Percentiles rank a stretch among this genome's conserved stretches.
Evolutionary conservation across 163 green algal species (phyloP).

Genomic region (Scenedesmus sp.): DNA sequence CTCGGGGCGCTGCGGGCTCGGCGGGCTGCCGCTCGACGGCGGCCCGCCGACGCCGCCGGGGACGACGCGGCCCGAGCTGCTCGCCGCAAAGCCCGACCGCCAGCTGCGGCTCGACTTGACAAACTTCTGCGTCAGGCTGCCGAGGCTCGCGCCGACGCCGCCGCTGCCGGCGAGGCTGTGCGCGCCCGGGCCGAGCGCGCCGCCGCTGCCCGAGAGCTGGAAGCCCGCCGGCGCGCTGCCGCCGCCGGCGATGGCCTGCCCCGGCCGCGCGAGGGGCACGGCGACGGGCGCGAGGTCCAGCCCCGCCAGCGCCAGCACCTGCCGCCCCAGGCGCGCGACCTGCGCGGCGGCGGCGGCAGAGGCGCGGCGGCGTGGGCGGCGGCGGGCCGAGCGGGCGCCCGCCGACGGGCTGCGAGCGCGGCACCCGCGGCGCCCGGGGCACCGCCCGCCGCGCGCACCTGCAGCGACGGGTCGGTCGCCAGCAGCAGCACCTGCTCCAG

Average conservation of each 20-base stretch:
- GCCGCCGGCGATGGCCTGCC: constrained; percentile 18
- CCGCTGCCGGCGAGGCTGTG: constrained; percentile 18
- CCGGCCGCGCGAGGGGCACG: not conserved
- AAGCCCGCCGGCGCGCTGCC: not conserved
- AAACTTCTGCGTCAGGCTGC: constrained; percentile 45
- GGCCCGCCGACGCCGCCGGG: not conserved
- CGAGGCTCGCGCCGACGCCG: constrained; percentile 23
- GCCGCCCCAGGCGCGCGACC: constrained; percentile 26
- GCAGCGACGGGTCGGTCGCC: constrained; percentile 61
- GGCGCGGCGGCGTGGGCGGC: no score
- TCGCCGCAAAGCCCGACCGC: constrained; percentile 26
- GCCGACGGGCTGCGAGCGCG: no score
- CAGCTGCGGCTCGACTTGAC: constrained; percentile 35
- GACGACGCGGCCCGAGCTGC: not conserved
- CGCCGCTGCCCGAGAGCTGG: not conserved
- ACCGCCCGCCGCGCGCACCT: no score
- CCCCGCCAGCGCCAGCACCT: constrained; percentile 34
- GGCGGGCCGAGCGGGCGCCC: no score
- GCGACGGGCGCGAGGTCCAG: constrained; percentile 28
- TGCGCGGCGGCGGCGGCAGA: not conserved
- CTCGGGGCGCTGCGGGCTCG: not conserved
- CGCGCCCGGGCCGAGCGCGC: not conserved
- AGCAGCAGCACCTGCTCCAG: constrained; percentile 70
- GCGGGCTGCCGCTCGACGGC: constrained; percentile 25
- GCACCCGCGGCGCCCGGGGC: no score